phyloP scores from a whole-genome alignment of 257 asterid species.

The Fraxinus pennsylvanica region DNA sequence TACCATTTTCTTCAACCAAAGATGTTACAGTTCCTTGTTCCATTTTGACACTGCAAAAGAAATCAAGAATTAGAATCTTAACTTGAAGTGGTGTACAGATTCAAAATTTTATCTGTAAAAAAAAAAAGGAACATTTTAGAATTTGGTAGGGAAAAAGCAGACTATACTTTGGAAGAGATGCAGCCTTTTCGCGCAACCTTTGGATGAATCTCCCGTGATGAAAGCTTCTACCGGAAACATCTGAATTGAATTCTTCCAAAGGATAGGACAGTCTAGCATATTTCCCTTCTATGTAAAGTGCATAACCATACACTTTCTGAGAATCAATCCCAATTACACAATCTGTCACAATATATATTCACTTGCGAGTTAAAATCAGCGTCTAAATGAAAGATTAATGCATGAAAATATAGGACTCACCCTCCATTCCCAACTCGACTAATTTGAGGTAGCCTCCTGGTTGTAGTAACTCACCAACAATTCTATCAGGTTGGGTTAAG shows the following conservation, averaged over 20 bases:
- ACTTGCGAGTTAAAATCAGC: not conserved
- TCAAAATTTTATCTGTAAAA: not conserved
- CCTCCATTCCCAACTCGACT: slow-evolving; percentile 52
- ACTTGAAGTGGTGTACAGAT: not conserved
- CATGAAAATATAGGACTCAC: slow-evolving; percentile 21
- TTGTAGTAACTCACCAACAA: slow-evolving; percentile 56
- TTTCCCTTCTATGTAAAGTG: slow-evolving; percentile 49
- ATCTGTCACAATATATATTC: slow-evolving; percentile 28
- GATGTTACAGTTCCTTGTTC: slow-evolving; percentile 57
- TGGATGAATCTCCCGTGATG: slow-evolving; percentile 61
- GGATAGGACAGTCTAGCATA: slow-evolving; percentile 49
- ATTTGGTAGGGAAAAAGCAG: not conserved
- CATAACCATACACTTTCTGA: slow-evolving; percentile 45
- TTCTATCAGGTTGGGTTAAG: slow-evolving; percentile 51
- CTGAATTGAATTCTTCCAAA: slow-evolving; percentile 39
- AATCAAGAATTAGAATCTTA: slow-evolving; percentile 6
- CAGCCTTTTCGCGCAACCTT: slow-evolving; percentile 46
- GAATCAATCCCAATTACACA: slow-evolving; percentile 50
- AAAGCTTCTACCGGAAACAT: slow-evolving; percentile 52
- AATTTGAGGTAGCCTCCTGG: slow-evolving; percentile 60
- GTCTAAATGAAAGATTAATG: not conserved
- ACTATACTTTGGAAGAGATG: slow-evolving; percentile 50
- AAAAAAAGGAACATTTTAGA: not conserved
- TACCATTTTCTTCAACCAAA: slow-evolving; percentile 52
- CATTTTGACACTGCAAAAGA: slow-evolving; percentile 48